Conservation (phyloP, 768 basidiomycete genomes). For the Amanita polypyramis region DNA sequence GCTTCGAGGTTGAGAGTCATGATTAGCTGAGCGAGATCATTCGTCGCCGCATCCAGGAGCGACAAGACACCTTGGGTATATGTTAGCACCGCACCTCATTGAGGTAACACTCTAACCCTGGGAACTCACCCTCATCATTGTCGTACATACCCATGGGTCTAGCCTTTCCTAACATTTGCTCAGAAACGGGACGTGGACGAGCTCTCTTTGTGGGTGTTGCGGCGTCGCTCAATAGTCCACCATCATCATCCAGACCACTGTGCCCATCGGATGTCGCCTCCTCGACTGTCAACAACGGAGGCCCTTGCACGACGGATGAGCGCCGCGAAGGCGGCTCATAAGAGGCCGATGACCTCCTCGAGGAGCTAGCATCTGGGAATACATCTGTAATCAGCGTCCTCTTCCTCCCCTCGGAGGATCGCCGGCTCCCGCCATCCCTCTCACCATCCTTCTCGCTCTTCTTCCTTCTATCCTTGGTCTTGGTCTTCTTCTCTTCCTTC, state of each 20-base stretch:
- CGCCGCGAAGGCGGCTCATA: constrained; percentile 4
- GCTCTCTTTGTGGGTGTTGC: constrained; percentile 35
- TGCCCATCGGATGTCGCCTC: constrained; percentile 47
- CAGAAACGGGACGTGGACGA: constrained; percentile 51
- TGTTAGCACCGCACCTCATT: constrained; percentile 1
- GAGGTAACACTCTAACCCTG: too few species aligned
- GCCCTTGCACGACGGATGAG: constrained; percentile 1
- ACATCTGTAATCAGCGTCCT: constrained; percentile 47
- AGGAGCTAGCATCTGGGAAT: constrained; percentile 35
- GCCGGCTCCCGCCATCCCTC: constrained; percentile 31
- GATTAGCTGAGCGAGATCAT: constrained; percentile 70
- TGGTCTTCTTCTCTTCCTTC: constrained; percentile 18
- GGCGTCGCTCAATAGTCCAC: constrained; percentile 12
- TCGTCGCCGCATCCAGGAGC: constrained; percentile 69
- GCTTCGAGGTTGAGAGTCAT: constrained; percentile 75
- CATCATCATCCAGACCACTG: constrained; percentile 17
- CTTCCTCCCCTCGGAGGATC: constrained; percentile 38
- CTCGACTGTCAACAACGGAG: constrained; percentile 31
- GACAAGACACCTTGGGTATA: constrained; percentile 41
- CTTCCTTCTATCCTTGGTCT: constrained; percentile 19
- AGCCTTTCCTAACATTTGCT: constrained; percentile 41
- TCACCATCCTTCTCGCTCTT: constrained; percentile 19
- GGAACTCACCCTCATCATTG: constrained; percentile 39
- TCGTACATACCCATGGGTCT: constrained; percentile 41
- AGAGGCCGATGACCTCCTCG: constrained; percentile 8